These are phyloP conservation scores for Kodamaea sp. DNA, from an alignment of 1,139 yeast genomes.

Conservation along the genomic window DNA sequence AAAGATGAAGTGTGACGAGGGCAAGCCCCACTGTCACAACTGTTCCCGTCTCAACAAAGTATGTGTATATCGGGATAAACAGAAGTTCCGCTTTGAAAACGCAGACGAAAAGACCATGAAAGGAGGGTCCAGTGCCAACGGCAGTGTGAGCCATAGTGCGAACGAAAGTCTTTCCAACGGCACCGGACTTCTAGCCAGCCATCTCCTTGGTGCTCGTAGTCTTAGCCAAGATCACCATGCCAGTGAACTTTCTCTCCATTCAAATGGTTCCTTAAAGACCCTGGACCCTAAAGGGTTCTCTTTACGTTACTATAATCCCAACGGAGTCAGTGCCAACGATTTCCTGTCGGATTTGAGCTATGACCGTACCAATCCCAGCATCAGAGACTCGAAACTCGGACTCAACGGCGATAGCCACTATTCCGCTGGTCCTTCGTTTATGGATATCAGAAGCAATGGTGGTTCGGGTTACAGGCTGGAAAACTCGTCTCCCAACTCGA, in stretches of 20 bases:
- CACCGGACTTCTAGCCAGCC: no score
- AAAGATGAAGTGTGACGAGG: constrained; percentile 49
- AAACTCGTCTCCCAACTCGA: neutral
- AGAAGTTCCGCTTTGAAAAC: constrained; percentile 31
- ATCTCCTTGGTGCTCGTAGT: no score
- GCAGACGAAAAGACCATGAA: no score
- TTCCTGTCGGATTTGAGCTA: neutral
- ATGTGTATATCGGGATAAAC: constrained; percentile 45
- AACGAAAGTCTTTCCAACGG: no score
- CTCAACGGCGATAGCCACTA: neutral
- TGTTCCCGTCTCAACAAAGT: constrained; percentile 51
- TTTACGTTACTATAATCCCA: constrained; percentile 9
- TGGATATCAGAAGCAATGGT: neutral
- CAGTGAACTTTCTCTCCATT: no score
- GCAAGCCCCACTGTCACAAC: constrained; percentile 31
- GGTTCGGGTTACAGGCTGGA: neutral
- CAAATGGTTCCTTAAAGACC: no score
- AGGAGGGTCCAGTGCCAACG: no score
- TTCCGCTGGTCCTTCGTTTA: neutral
- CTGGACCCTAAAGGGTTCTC: no score
- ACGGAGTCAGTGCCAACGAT: constrained; percentile 2
- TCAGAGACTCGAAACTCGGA: neutral
- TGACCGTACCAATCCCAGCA: neutral
- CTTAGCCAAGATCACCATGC: no score
- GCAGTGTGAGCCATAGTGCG: no score